Evolutionary conservation across 2,329 filamentous ascomycete genomes (phyloP), one percentile per base, ranked within the genome.

Genomic region (Cordyceps tenuipes): DNA sequence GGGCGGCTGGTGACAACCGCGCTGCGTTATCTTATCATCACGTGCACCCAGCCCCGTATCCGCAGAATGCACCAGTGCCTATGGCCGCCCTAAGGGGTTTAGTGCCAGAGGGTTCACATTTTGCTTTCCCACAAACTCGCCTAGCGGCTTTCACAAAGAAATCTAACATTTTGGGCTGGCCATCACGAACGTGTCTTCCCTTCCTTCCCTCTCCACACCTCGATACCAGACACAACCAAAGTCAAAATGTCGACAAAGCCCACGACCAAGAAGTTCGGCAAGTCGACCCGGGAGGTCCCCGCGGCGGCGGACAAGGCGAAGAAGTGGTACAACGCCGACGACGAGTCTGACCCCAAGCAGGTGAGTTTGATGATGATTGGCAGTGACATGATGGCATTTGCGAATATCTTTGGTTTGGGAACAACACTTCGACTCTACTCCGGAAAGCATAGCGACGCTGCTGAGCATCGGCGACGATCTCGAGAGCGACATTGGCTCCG

Each of bases 241-340:
- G 71, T 83, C 80, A 85, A 77, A 70, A 90, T 90, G 87, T 88
- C 87, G 82, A 80, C 80, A 71, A 87, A 88, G 85, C 79, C 79
- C 73, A 82, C 84, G 81, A 90, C 87, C 75, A 96, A 96, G 90
- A 93, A 89, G 85, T 97, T 96, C 85, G 91, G 91, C 83, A 94
- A 94, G 86, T 90, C 90, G 81, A 89, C 90, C 82, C 88, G 93
- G 83, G 85, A 88, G 79, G 88, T 97, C 79, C 91, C 90, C 78
- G 86, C 89, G 79, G 79, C 83, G 79, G 83, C 84, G 76, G 86
- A 96, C 80, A 96, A 95, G 90, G 93, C 93, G 74, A 87, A 90
- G 85, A 97, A 97, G 84, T 99, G 93, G 91, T 99, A 99, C 83
- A 90, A 91, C 78, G 90, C 91, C 76, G 89, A 95, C 79, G 93